Base-by-base conservation (phyloP, 2,329 filamentous ascomycete species). In the Pseudopyricularia javanii region DNA sequence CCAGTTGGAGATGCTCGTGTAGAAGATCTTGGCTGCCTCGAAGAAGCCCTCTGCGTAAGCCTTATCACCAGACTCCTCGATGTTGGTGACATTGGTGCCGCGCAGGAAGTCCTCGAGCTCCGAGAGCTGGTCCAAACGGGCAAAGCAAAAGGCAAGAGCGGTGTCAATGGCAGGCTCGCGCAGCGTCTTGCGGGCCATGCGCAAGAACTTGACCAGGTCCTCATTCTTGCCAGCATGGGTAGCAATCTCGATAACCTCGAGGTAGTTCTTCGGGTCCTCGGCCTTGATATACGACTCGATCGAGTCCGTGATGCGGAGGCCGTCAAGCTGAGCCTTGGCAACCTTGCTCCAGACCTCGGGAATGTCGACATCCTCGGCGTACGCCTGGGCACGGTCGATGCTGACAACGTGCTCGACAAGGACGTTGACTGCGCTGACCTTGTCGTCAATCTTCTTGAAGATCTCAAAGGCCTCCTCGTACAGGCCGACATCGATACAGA, bases 11-110 rank as follows among this genome's bases (percentile, higher is more conserved):
- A 98, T 95, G 73, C 88, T 97, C 53, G 83, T 89, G 74, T 84
- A 98, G 79, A 97, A 98, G 64, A 98, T 97, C 81, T 98, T 98
- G 59, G 93, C 89, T 45, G 93, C 93, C 75, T 97, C 86, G 64
- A 93, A 91, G 64, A 88, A 84, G 56, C 91, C 91, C 71, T 98
- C 93, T 57, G 84, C 86, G 60, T 95, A 97, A 22, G 93, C 91
- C 76, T 96, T 96, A 78, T 98, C 93, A 75, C 93, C 93, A 55
- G 90, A 97, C 61, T 93, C 88, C 67, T 98, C 93, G 52, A 97
- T 79, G 67, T 98, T 91, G 52, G 93, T 91, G 56, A 97, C 93
- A 60, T 98, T 98, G 53, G 89, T 91, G 28, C 82, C 83, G 54
- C 88, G 86, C 56, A 98, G 75, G 78, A 98, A 98, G 68, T 98